Evolutionary conservation across 768 basidiomycete genomes (phyloP).

Genomic region (Hericium coralloides): DNA sequence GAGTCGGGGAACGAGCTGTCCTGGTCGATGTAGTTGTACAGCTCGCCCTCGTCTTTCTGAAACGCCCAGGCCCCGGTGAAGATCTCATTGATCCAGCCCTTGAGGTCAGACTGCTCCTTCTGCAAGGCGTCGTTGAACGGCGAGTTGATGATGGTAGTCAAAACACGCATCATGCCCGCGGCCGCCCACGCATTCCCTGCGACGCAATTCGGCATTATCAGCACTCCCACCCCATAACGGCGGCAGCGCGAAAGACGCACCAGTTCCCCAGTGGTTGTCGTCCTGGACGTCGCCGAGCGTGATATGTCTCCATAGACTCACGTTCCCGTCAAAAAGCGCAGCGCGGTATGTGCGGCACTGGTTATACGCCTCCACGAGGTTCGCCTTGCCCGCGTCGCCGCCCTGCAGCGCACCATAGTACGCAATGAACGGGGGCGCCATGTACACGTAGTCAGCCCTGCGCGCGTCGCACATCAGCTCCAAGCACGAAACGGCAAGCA

Average conservation of each 20-base stretch:
- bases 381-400: conserved; percentile 22
- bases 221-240: not conserved
- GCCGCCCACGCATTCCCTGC: conserved; percentile 65
- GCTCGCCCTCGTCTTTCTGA: conserved; percentile 36
- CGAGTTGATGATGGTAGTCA: conserved; percentile 42
- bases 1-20: conserved; percentile 43
- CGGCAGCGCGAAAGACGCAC: conserved; percentile 17
- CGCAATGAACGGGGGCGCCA: conserved; percentile 60
- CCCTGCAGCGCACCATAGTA: conserved; percentile 48
- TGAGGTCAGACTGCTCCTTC: conserved; percentile 35
- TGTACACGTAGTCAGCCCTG: conserved; percentile 53
- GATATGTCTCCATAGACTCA: conserved; percentile 50
- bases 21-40: conserved; percentile 46
- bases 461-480: not conserved
- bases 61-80: conserved; percentile 31
- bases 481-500: not conserved
- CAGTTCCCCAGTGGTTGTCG: conserved; percentile 48
- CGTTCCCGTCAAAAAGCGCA: conserved; percentile 33
- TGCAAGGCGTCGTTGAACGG: conserved; percentile 27
- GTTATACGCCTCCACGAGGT: conserved; percentile 43
- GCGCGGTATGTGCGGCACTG: conserved; percentile 50
- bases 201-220: not conserved
- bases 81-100: conserved; percentile 48
- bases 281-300: conserved; percentile 37
- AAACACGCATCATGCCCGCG: conserved; percentile 54